Conservation (phyloP, 83 land plant species). For the Picea abies region DNA sequence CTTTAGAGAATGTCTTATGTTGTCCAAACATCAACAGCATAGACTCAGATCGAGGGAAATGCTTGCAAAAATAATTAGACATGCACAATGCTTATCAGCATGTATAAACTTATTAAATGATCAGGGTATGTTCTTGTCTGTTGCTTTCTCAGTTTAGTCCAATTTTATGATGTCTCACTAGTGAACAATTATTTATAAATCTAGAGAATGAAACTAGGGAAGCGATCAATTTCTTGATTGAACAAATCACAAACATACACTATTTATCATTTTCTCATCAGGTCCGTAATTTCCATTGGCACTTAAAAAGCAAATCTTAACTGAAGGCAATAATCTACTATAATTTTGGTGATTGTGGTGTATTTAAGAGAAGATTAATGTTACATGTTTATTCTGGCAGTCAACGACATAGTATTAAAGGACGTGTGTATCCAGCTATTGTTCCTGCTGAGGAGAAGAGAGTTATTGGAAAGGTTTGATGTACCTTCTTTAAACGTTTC, state of each 20-base stretch:
- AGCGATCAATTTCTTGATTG: too few relatives aligned
- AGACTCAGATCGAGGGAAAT: too few relatives aligned
- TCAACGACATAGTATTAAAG: slow-evolving; percentile 44
- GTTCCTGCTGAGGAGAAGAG: slow-evolving; percentile 47
- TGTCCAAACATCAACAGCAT: too few relatives aligned
- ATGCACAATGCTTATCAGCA: too few relatives aligned
- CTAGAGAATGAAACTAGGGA: too few relatives aligned
- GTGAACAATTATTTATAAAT: too few relatives aligned
- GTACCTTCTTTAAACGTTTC: background rate
- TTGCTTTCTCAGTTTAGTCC: too few relatives aligned
- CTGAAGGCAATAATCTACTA: background rate
- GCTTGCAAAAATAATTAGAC: too few relatives aligned
- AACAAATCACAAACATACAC: background rate
- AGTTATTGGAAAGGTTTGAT: slow-evolving; percentile 50
- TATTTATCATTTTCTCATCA: background rate
- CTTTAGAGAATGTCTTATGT: too few relatives aligned
- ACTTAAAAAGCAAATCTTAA: background rate
- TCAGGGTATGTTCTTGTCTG: too few relatives aligned
- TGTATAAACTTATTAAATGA: too few relatives aligned
- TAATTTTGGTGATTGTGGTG: background rate
- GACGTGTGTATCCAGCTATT: slow-evolving; percentile 78
- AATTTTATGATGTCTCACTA: too few relatives aligned
- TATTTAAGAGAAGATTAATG: background rate
- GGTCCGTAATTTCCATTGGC: background rate
- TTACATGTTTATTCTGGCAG: slow-evolving; percentile 18